Percentiles rank a stretch among this genome's conserved stretches.
phyloP scores from a whole-genome alignment of 805 yeast genomes.

The Wilhelminamyces savonicus region DNA sequence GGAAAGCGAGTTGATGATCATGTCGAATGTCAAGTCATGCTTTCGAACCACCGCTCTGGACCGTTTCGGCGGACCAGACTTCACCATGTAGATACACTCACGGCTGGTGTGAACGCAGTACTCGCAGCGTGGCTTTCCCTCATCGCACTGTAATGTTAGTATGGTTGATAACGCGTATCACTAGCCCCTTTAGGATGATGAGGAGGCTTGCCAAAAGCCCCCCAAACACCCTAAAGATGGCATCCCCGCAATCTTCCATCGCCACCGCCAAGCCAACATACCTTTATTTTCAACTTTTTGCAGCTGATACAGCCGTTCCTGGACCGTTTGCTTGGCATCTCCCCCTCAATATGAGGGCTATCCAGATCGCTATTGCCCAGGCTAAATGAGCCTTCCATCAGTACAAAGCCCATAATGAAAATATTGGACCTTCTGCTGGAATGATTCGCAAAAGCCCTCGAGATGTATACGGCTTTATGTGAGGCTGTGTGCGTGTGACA shows the following conservation, averaged over 20 bases:
- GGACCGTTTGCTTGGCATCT: conserved; percentile 8
- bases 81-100: conserved; percentile 15
- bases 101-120: conserved; percentile 24
- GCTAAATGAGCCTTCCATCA: too few relatives aligned
- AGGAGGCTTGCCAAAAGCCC: too few relatives aligned
- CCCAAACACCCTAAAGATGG: too few relatives aligned
- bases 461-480: too few relatives aligned
- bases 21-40: background rate
- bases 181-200: background rate
- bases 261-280: conserved; percentile 11
- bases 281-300: conserved; percentile 24
- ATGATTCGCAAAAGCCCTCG: too few relatives aligned
- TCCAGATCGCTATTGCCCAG: too few relatives aligned
- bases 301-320: conserved; percentile 27
- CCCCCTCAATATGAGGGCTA: too few relatives aligned
- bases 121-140: conserved; percentile 25
- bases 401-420: too few relatives aligned
- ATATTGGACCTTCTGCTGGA: too few relatives aligned
- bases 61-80: background rate
- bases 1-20: conserved; percentile 11
- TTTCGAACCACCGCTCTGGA: background rate
- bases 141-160: conserved; percentile 24
- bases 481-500: too few relatives aligned
- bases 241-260: too few relatives aligned
- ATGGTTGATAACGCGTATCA: background rate